Evolutionary conservation across 306 rosid genomes (phyloP).

Genomic region (Senna tora): DNA sequence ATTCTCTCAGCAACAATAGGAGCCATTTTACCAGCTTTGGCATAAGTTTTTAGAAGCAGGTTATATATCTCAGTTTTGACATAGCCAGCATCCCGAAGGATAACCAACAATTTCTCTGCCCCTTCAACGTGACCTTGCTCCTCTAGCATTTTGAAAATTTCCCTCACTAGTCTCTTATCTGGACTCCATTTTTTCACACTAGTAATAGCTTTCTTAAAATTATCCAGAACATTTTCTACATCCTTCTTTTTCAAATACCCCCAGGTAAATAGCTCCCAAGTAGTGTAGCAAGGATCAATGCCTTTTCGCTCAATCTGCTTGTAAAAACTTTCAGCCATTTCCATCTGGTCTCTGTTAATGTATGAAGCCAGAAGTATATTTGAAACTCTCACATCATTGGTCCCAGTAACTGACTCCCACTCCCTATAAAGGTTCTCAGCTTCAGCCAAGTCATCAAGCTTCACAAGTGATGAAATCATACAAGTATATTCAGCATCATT

Average conservation of each 20-base stretch:
- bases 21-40: constrained; percentile 84
- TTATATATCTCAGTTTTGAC: constrained; percentile 70
- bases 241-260: constrained; percentile 62
- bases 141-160: constrained; percentile 60
- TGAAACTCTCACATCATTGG: constrained; percentile 64
- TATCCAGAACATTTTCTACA: constrained; percentile 56
- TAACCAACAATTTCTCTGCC: constrained; percentile 67
- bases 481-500: constrained; percentile 77
- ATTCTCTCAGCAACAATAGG: constrained; percentile 75
- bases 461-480: constrained; percentile 84
- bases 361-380: constrained; percentile 25
- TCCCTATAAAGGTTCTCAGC: constrained; percentile 76
- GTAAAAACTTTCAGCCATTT: constrained; percentile 64
- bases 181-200: constrained; percentile 79
- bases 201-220: constrained; percentile 64
- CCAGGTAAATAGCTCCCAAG: constrained; percentile 88
- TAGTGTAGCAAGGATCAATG: constrained; percentile 61
- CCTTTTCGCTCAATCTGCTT: constrained; percentile 55
- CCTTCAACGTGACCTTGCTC: constrained; percentile 64
- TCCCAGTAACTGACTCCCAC: constrained; percentile 78
- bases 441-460: constrained; percentile 66
- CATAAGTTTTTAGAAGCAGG: constrained; percentile 66
- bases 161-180: constrained; percentile 52
- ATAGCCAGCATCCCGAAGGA: constrained; percentile 65
- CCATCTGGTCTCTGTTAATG: constrained; percentile 54